phyloP scores from a whole-genome alignment of 1,139 yeast species.

The Magnusiomyces tetraspermus region DNA sequence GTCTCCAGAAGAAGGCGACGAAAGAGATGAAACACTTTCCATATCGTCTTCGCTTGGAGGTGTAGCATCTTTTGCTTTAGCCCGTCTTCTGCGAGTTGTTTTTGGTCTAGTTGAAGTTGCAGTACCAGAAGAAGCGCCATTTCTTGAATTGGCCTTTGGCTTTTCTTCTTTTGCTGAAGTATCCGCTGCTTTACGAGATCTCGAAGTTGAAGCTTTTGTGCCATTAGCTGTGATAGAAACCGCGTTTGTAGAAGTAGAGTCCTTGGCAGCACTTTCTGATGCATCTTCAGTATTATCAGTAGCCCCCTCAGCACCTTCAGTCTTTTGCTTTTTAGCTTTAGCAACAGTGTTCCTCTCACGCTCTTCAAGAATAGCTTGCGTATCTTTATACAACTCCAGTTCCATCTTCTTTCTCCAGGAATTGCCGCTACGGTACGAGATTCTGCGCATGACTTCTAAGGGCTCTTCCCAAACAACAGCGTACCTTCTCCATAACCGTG shows the following conservation, averaged over 20 bases:
- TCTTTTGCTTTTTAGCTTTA: background rate
- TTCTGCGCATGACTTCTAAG: conserved; percentile 48
- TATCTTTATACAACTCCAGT: conserved; percentile 60
- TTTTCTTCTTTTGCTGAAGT: background rate
- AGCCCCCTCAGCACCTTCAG: background rate
- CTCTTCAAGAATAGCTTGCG: conserved; percentile 48
- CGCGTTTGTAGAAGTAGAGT: background rate
- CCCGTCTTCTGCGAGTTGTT: background rate
- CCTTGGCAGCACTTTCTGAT: background rate
- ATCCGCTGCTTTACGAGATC: background rate
- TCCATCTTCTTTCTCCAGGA: conserved; percentile 60
- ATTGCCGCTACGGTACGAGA: conserved; percentile 36
- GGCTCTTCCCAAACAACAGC: conserved; percentile 89
- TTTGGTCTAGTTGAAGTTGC: background rate
- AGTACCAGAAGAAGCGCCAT: background rate
- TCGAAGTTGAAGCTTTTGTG: background rate
- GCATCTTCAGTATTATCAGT: background rate
- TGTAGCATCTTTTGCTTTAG: background rate
- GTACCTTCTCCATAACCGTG: conserved; percentile 82
- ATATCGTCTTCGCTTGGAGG: background rate
- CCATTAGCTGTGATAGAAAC: background rate
- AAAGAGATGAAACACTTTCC: background rate
- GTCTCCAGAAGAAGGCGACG: conserved; percentile 1
- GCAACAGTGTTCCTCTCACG: background rate
- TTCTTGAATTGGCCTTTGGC: background rate